Base-by-base conservation (phyloP, 768 basidiomycete species). In the Podaxis sp. region DNA sequence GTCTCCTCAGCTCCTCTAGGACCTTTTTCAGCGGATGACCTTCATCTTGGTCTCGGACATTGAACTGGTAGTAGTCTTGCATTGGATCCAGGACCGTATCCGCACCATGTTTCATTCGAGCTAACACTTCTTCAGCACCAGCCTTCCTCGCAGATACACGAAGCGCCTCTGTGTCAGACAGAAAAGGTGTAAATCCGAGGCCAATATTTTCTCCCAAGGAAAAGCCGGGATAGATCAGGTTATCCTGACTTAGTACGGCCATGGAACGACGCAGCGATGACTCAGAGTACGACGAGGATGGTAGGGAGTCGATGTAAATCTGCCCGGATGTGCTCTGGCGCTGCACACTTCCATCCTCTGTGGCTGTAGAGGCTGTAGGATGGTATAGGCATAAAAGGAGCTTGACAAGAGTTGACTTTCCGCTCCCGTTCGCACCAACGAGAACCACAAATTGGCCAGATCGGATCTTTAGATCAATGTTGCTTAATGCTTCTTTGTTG, bases 221-320 rank as follows among this genome's bases (percentile, higher is more conserved):
- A 1, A 84, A 66, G 4, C 61, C 61, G 0, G 85, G 86, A 61
- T 79, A 86, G 8, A 86, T 64, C 1, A 72, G 65, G 30, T 80
- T 81, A 6, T 81, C 80, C 63, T 86, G 86, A 0, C 81, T 79
- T 17, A 87, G 77, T 26, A 82, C 75, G 0, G 80, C 75, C 33
- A 80, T 82, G 0, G 82, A 74, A 0, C 68, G 69, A 17, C 82
- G 82, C 2, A 87, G 70, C 38, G 80, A 76, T 5, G 69, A 66
- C 0, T 75, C 62, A 9, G 73, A 69, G 42, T 83, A 86, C 0
- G 70, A 64, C 2, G 70, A 61, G 11, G 81, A 76, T 0, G 78
- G 74, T 2, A 69, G 40, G 6, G 76, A 79, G 57, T 87, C 80
- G 38, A 86, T 72, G 15, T 79, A 67, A 4, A 87, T 52, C 6